Evolutionary conservation across 164 flowering plant genomes (phyloP).

Genomic region (Tetracentron sinense): DNA sequence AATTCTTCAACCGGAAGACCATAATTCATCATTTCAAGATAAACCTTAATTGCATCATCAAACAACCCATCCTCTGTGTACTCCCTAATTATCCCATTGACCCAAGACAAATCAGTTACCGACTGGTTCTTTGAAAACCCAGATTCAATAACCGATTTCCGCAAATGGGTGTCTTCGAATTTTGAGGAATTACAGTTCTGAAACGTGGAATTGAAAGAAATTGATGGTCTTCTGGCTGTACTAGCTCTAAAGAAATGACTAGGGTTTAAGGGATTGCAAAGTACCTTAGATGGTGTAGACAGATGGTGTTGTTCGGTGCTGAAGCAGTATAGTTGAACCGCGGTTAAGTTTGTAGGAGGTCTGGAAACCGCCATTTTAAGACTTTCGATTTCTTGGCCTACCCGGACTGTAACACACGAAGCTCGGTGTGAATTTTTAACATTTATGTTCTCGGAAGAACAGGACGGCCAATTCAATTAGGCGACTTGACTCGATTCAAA

Average conservation of each 20-base stretch:
- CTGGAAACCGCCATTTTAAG: background rate
- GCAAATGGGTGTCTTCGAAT: background rate
- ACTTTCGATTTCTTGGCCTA: too few species aligned
- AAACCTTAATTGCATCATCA: slow-evolving; percentile 32
- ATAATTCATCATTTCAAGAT: slow-evolving; percentile 24
- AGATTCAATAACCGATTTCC: background rate
- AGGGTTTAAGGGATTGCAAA: background rate
- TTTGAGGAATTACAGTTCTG: slow-evolving; percentile 1
- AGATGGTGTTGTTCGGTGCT: background rate
- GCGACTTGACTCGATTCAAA: too few species aligned
- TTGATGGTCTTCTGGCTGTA: background rate
- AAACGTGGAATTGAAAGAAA: background rate
- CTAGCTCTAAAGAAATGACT: background rate
- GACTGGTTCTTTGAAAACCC: background rate
- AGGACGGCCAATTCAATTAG: too few species aligned
- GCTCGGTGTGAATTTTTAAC: too few species aligned
- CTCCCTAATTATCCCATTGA: slow-evolving; percentile 19
- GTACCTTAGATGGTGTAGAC: background rate
- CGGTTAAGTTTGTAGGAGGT: background rate
- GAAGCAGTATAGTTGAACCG: background rate
- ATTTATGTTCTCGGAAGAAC: too few species aligned
- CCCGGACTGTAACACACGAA: too few species aligned
- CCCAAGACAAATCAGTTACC: slow-evolving; percentile 1
- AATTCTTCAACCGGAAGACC: slow-evolving; percentile 25
- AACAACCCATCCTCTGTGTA: slow-evolving; percentile 22